phyloP scores from a whole-genome alignment of 768 basidiomycete genomes.

The Leccinum incarnatum region DNA sequence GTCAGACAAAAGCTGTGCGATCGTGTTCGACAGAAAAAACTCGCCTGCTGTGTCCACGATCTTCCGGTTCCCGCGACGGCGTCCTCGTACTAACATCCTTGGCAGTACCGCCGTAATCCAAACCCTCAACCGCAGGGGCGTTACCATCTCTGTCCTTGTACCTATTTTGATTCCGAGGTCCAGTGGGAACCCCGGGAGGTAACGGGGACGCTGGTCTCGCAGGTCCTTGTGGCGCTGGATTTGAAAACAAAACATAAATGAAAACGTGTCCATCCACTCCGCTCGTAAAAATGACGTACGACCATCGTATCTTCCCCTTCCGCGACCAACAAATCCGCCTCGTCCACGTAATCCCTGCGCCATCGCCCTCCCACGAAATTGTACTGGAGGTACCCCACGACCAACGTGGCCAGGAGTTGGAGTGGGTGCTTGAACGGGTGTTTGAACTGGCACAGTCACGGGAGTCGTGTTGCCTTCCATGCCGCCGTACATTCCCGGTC shows the following conservation, averaged over 20 bases:
- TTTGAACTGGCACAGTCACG: constrained; percentile 40
- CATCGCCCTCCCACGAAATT: constrained; percentile 45
- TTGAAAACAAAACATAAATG: constrained; percentile 3
- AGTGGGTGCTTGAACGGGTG: constrained; percentile 30
- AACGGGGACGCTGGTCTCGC: constrained; percentile 81
- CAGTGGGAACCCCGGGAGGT: constrained; percentile 84
- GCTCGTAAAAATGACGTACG: constrained; percentile 30
- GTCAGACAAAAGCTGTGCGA: neutral
- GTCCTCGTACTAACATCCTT: constrained; percentile 47
- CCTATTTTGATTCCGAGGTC: constrained; percentile 84
- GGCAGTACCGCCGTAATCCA: constrained; percentile 74
- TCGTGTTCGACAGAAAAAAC: constrained; percentile 14
- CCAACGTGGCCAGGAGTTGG: constrained; percentile 30
- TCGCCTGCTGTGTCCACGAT: constrained; percentile 58
- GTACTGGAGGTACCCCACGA: constrained; percentile 36
- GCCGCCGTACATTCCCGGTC: constrained; percentile 64
- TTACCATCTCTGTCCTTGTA: constrained; percentile 88
- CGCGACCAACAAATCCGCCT: constrained; percentile 40
- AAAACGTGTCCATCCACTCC: neutral
- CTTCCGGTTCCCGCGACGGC: constrained; percentile 66
- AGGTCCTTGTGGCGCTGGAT: constrained; percentile 46
- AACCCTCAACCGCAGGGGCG: constrained; percentile 82
- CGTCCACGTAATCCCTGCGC: constrained; percentile 43
- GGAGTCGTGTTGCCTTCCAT: constrained; percentile 57
- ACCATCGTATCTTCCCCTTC: constrained; percentile 38